These are phyloP conservation scores for Novymonas esmeraldas DNA, from an alignment of 208 protist genomes.

Conservation along the genomic window DNA sequence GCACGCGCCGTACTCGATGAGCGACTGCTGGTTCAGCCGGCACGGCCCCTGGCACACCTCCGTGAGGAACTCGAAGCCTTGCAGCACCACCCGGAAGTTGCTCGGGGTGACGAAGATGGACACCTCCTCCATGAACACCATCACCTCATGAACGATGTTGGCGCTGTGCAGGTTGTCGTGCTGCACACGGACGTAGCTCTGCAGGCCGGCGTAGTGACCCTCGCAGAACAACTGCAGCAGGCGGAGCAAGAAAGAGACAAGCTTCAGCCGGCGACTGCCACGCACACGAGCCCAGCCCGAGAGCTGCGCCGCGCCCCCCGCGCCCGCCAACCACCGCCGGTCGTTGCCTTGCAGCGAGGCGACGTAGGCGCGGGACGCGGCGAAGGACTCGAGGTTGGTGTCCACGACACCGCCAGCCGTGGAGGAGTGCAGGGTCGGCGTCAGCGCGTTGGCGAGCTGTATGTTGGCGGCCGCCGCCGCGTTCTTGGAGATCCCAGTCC, in stretches of 20 bases:
- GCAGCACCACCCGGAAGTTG: conserved; percentile 50
- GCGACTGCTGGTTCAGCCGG: conserved; percentile 77
- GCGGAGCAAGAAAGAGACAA: conserved; percentile 72
- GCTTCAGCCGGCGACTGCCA: conserved; percentile 44
- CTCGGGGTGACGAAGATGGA: conserved; percentile 49
- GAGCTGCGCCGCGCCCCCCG: conserved; percentile 15
- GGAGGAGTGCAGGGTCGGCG: conserved; percentile 3
- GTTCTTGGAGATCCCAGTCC: conserved; percentile 15
- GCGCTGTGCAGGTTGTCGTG: conserved; percentile 78
- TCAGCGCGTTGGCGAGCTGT: conserved; percentile 49
- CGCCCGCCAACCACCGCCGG: conserved; percentile 6
- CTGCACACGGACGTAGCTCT: conserved; percentile 92
- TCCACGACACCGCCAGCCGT: background rate
- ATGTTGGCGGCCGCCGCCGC: conserved; percentile 35
- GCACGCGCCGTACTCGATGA: conserved; percentile 67
- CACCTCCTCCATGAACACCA: conserved; percentile 65
- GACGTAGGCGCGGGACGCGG: conserved; percentile 15
- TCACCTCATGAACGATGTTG: conserved; percentile 85
- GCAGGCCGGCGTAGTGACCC: conserved; percentile 85
- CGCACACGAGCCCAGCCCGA: conserved; percentile 62
- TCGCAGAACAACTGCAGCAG: conserved; percentile 94
- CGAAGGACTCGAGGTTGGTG: conserved; percentile 21
- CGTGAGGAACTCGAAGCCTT: conserved; percentile 85
- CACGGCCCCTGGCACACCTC: conserved; percentile 94
- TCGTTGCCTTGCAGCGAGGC: conserved; percentile 9